A percentile compares a stretch with the other conserved stretches of the same genome.
Conservation (phyloP, 768 basidiomycete species). For the Scleroderma citrinum region DNA sequence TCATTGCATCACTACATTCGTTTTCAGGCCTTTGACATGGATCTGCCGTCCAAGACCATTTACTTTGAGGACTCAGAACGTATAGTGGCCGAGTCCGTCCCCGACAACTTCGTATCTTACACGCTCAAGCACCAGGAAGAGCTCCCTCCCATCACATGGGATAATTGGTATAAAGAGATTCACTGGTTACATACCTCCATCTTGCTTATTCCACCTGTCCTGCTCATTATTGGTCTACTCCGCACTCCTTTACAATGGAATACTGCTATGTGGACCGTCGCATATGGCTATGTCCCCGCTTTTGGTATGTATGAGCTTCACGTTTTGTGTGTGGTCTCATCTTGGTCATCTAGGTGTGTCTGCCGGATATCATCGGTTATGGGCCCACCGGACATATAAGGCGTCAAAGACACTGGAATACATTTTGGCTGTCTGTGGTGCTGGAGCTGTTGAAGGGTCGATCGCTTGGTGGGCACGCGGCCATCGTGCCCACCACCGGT, state of each 20-base stretch:
- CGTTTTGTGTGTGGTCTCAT: no score
- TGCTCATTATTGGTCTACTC: slow-evolving; percentile 64
- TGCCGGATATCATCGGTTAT: slow-evolving; percentile 53
- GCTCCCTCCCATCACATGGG: slow-evolving; percentile 54
- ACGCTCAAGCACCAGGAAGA: slow-evolving; percentile 59
- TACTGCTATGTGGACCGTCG: slow-evolving; percentile 55
- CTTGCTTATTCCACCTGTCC: slow-evolving; percentile 59
- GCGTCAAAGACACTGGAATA: slow-evolving; percentile 82
- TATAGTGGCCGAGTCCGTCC: slow-evolving; percentile 31
- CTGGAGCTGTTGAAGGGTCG: slow-evolving; percentile 88
- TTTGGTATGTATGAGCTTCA: slow-evolving; percentile 45
- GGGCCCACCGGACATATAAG: slow-evolving; percentile 92
- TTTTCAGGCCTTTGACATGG: no score
- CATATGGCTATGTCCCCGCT: slow-evolving; percentile 68
- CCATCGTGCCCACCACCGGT: slow-evolving; percentile 90
- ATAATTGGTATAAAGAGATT: slow-evolving; percentile 50
- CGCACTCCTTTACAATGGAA: slow-evolving; percentile 57
- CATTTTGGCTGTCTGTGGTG: slow-evolving; percentile 72
- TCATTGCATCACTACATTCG: neutral
- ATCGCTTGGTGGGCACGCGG: slow-evolving; percentile 97
- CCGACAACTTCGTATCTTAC: slow-evolving; percentile 71
- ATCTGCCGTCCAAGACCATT: no score
- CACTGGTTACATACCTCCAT: slow-evolving; percentile 67
- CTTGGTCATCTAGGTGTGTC: no score
- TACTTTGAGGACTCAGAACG: slow-evolving; percentile 2